Base-by-base conservation (phyloP, 345 rosid species). In the Sisymbrium irio region DNA sequence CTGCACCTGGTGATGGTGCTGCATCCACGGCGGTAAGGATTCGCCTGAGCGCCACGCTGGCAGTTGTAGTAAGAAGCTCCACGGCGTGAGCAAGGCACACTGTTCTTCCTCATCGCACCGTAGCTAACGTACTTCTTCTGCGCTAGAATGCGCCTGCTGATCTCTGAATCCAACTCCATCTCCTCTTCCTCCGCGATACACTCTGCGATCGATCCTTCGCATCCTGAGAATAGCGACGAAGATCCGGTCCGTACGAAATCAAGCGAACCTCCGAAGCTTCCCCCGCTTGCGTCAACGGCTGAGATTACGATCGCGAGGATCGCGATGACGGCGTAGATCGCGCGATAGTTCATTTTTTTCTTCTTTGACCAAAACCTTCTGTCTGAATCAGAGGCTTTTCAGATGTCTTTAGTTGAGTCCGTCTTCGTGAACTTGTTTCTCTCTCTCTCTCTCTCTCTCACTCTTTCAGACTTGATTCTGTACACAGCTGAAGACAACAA, bases 51-150 rank as follows among this genome's bases (percentile, higher is more conserved):
- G 4, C 96, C 92, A 30, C 79, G 74, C 78, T 65, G 78, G 81
- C 99, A 95, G 76, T 92, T 92, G 85, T 95, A 95, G 79, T 95
- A 95, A n/a, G 97, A 89, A 9, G 97, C 90, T 3, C 99, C 97
- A 30, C 99, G 93, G 1, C 88, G 82, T 4, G 99, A 92, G 77
- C 99, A 95, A 25, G 99, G 99, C 7, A 95, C 99, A 33, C 79
- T 77, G 89, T 95, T 84, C 87, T 82, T 87, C 92, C 69, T 88
- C 63, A 95, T 86, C 22, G 97, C 96, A 32, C 93, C 97, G 77
- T 95, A 95, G 96, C 99, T 86, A 62, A 95, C 74, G 84, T 90
- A 92, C 49, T 44, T 85, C 80, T 37, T 82, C 35, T 92, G 88
- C 1, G 93, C 91, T 69, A 95, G 78, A 13, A 96, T 90, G 41